These are phyloP conservation scores for Suillus americanus DNA, from an alignment of 768 basidiomycete species.

Conservation along the genomic window DNA sequence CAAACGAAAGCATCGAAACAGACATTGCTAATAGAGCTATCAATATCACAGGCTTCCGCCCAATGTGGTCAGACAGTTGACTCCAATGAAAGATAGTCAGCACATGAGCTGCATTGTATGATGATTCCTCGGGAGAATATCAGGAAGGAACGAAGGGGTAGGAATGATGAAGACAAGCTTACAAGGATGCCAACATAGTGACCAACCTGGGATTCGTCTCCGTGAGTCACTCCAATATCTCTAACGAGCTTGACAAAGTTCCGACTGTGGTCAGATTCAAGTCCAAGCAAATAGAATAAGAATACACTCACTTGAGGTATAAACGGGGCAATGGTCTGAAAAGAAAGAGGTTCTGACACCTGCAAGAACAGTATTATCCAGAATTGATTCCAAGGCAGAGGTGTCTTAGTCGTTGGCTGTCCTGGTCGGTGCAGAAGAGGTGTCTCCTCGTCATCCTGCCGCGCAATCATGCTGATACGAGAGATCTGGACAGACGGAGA, in stretches of 20 bases:
- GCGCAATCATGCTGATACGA: neutral
- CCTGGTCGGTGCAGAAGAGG: conserved; percentile 42
- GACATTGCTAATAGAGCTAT: conserved; percentile 44
- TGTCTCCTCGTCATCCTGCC: conserved; percentile 53
- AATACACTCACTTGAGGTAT: conserved; percentile 49
- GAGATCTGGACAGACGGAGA: neutral
- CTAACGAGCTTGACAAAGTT: conserved; percentile 20
- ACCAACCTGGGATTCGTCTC: conserved; percentile 44
- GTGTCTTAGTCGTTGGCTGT: conserved; percentile 37
- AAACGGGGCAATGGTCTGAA: conserved; percentile 73
- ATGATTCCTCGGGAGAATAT: conserved; percentile 36
- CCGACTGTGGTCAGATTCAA: neutral
- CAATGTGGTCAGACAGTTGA: conserved; percentile 46
- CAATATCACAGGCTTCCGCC: conserved; percentile 47
- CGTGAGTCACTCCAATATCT: conserved; percentile 37
- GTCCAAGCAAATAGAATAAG: neutral
- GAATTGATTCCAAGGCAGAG: conserved; percentile 70
- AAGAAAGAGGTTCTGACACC: conserved; percentile 71
- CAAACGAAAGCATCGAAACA: conserved; percentile 46
- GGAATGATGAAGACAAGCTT: conserved; percentile 14
- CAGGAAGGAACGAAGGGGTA: conserved; percentile 30
- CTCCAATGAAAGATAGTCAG: conserved; percentile 49
- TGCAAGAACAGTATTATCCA: conserved; percentile 67
- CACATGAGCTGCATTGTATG: conserved; percentile 49
- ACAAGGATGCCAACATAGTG: conserved; percentile 52